These are phyloP conservation scores for Rhodotorula sp. DNA, from an alignment of 1,284 basidiomycete genomes.

Conservation along the genomic window DNA sequence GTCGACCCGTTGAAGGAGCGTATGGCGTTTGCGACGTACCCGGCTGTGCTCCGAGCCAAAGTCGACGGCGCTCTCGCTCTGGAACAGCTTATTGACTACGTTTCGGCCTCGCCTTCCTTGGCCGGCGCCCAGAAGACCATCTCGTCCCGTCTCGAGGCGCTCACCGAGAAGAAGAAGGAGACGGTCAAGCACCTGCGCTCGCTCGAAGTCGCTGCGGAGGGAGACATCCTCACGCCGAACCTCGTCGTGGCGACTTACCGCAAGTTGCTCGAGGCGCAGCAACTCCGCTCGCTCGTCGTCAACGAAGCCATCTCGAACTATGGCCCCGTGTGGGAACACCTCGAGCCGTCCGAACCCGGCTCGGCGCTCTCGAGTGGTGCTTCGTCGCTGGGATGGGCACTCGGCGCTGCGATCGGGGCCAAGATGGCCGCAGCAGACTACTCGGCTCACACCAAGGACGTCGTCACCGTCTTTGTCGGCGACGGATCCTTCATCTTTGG, in stretches of 20 bases:
- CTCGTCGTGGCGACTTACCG: slow-evolving; percentile 59
- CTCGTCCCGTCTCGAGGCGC: slow-evolving; percentile 2
- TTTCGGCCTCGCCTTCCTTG: slow-evolving; percentile 13
- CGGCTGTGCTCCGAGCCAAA: slow-evolving; percentile 52
- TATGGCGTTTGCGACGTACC: slow-evolving; percentile 36
- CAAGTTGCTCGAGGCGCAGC: slow-evolving; percentile 33
- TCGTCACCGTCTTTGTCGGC: slow-evolving; percentile 62
- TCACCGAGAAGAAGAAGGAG: slow-evolving; percentile 8
- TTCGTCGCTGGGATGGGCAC: slow-evolving; percentile 63
- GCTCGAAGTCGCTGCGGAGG: slow-evolving; percentile 6
- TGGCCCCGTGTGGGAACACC: slow-evolving; percentile 23
- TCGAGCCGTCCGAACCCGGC: slow-evolving; percentile 16
- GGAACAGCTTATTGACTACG: slow-evolving; percentile 52
- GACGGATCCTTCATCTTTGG: slow-evolving; percentile 68
- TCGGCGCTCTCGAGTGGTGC: slow-evolving; percentile 55
- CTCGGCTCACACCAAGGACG: slow-evolving; percentile 51
- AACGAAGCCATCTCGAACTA: slow-evolving; percentile 65
- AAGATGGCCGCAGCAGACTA: slow-evolving; percentile 53
- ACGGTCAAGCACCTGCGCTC: neutral
- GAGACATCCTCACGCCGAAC: slow-evolving; percentile 50
- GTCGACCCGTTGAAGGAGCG: slow-evolving; percentile 60
- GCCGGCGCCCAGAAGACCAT: slow-evolving; percentile 1
- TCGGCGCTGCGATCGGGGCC: slow-evolving; percentile 64
- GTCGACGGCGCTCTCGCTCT: slow-evolving; percentile 60
- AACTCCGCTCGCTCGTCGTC: slow-evolving; percentile 53